Evolutionary conservation across 2,329 filamentous ascomycete genomes (phyloP).

Genomic region (Cercospora citrullina): DNA sequence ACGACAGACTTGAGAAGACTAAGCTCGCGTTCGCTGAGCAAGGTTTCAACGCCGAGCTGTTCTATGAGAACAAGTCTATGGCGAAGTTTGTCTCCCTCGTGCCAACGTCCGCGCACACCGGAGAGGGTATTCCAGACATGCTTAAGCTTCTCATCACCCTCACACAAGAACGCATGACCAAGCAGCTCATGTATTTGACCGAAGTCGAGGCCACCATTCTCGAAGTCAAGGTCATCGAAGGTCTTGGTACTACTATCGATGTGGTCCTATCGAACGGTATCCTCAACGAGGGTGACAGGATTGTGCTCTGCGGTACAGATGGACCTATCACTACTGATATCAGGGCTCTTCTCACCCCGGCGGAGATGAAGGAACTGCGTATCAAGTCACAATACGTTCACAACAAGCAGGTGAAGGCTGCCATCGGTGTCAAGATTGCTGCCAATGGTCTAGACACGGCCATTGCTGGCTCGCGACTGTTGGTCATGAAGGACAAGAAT

Average conservation of each 20-base stretch:
- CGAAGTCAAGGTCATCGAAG: slow-evolving; percentile 98
- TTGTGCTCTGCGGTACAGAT: slow-evolving; percentile 95
- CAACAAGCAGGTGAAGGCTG: slow-evolving; percentile 98
- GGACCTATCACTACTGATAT: slow-evolving; percentile 95
- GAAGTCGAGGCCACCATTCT: slow-evolving; percentile 97
- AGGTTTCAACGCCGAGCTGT: slow-evolving; percentile 96
- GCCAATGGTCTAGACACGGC: slow-evolving; percentile 93
- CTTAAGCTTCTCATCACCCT: slow-evolving; percentile 89
- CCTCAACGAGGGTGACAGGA: slow-evolving; percentile 86
- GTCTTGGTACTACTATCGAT: slow-evolving; percentile 97
- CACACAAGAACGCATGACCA: slow-evolving; percentile 96
- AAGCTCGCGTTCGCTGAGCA: slow-evolving; percentile 95
- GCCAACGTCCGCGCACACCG: slow-evolving; percentile 96
- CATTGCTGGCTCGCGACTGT: slow-evolving; percentile 90
- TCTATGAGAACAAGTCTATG: slow-evolving; percentile 98
- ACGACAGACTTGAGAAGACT: slow-evolving; percentile 82
- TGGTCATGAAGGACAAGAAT: slow-evolving; percentile 91
- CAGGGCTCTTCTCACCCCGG: slow-evolving; percentile 87
- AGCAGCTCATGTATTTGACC: slow-evolving; percentile 94
- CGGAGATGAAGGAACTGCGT: slow-evolving; percentile 87
- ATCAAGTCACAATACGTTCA: slow-evolving; percentile 96
- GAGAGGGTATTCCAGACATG: slow-evolving; percentile 98
- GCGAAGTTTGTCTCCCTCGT: slow-evolving; percentile 91
- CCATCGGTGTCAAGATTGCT: slow-evolving; percentile 97
- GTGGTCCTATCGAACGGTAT: slow-evolving; percentile 96